These are phyloP conservation scores for Blastomyces percursus DNA, from an alignment of 2,329 filamentous ascomycete species.

Conservation along the genomic window DNA sequence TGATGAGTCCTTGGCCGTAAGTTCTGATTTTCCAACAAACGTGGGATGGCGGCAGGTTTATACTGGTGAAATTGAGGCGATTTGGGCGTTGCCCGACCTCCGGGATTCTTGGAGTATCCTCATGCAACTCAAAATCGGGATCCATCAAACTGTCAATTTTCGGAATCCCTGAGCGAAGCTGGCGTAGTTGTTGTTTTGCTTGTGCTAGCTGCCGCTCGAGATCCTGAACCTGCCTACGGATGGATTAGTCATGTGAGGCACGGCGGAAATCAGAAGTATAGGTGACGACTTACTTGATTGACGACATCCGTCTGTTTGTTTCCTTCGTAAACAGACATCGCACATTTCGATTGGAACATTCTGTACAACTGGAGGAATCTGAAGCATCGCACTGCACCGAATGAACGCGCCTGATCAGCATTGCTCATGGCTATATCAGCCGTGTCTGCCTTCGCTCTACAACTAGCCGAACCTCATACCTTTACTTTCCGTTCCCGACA, in stretches of 20 bases:
- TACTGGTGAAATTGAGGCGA: conserved; percentile 49
- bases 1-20: conserved; percentile 68
- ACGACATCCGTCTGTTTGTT: conserved; percentile 96
- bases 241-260: conserved; percentile 9
- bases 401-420: not conserved
- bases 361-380: conserved; percentile 89
- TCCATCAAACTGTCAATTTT: conserved; percentile 40
- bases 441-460: not conserved
- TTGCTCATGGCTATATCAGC: not conserved
- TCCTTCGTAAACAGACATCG: conserved; percentile 99
- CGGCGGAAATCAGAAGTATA: not conserved
- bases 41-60: conserved; percentile 55
- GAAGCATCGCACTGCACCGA: conserved; percentile 70
- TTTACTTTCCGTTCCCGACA: conserved; percentile 74
- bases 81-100: conserved; percentile 56
- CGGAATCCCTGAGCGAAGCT: conserved; percentile 54
- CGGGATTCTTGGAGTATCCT: conserved; percentile 47
- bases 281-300: conserved; percentile 56
- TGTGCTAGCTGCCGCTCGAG: conserved; percentile 81
- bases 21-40: conserved; percentile 62
- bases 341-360: conserved; percentile 91
- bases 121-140: conserved; percentile 27
- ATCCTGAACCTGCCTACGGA: conserved; percentile 71
- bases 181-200: conserved; percentile 67
- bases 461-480: conserved; percentile 25